Percentiles rank a stretch among this genome's conserved stretches.
Conservation (phyloP, 1,284 basidiomycete genomes). For the Austroboletus rostrupii region DNA sequence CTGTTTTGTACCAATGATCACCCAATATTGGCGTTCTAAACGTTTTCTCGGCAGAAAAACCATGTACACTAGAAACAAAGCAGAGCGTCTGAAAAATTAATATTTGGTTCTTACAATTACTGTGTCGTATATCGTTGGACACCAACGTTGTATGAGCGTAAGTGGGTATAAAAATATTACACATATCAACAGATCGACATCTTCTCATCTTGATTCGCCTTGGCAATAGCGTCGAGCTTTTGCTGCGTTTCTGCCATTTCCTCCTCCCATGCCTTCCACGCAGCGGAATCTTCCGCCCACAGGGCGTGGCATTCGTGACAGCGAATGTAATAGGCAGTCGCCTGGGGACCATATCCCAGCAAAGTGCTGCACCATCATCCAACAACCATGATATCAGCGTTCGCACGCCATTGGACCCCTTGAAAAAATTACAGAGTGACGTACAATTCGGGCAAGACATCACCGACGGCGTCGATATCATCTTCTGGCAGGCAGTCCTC, state of each 20-base stretch:
- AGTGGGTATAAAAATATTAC: neutral
- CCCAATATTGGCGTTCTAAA: neutral
- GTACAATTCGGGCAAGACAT: conserved; percentile 54
- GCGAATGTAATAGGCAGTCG: conserved; percentile 43
- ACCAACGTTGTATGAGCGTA: too few species aligned
- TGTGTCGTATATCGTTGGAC: neutral
- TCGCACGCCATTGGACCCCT: conserved; percentile 2
- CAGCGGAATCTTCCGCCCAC: conserved; percentile 30
- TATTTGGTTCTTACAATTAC: too few species aligned
- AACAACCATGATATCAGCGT: conserved; percentile 2
- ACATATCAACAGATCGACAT: neutral
- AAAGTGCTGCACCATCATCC: conserved; percentile 31
- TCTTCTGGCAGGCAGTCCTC: conserved; percentile 54
- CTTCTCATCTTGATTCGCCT: neutral
- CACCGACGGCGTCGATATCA: conserved; percentile 49
- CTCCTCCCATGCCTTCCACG: conserved; percentile 35
- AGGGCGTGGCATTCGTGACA: conserved; percentile 43
- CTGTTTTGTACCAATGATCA: neutral
- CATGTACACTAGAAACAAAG: too few species aligned
- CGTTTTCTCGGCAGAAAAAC: too few species aligned
- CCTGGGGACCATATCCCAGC: conserved; percentile 35
- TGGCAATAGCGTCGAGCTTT: conserved; percentile 23
- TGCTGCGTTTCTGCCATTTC: conserved; percentile 35
- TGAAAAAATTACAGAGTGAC: conserved; percentile 16
- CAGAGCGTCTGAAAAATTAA: too few species aligned